Conservation (phyloP, 2,329 filamentous ascomycete genomes). For the Botrytis tulipae region DNA sequence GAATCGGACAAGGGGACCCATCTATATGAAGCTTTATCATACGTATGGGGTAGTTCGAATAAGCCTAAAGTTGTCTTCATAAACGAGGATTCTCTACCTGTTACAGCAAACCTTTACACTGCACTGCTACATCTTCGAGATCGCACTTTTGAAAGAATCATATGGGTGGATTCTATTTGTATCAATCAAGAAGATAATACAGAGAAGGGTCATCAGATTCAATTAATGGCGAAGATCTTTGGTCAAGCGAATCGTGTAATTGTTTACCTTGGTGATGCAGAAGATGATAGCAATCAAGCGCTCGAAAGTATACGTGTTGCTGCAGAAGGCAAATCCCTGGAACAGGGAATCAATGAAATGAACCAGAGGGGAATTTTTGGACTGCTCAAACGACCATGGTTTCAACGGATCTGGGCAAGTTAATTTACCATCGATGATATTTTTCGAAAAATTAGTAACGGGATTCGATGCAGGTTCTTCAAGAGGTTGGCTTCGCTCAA, state of each 20-base stretch:
- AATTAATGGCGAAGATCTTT: conserved; percentile 26
- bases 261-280: conserved; percentile 25
- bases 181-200: conserved; percentile 8
- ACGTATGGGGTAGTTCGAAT: conserved; percentile 17
- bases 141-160: conserved; percentile 1
- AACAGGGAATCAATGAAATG: too few relatives aligned
- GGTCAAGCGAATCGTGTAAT: conserved; percentile 22
- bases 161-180: conserved; percentile 20
- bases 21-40: conserved; percentile 21
- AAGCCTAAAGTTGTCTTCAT: conserved; percentile 13
- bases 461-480: neutral
- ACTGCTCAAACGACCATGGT: conserved; percentile 21
- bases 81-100: neutral
- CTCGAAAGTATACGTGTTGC: conserved; percentile 19
- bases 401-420: conserved; percentile 23
- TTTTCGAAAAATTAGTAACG: neutral
- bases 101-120: conserved; percentile 19
- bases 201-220: conserved; percentile 12
- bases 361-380: neutral
- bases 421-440: neutral
- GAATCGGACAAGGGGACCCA: neutral
- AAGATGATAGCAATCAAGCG: neutral
- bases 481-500: neutral
- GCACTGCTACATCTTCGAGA: conserved; percentile 22
- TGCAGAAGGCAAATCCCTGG: neutral